Percentiles rank a stretch among this genome's conserved stretches.
These are phyloP conservation scores for Staphylotrichum tortipilum DNA, from an alignment of 495 filamentous ascomycete genomes.

Conservation along the genomic window DNA sequence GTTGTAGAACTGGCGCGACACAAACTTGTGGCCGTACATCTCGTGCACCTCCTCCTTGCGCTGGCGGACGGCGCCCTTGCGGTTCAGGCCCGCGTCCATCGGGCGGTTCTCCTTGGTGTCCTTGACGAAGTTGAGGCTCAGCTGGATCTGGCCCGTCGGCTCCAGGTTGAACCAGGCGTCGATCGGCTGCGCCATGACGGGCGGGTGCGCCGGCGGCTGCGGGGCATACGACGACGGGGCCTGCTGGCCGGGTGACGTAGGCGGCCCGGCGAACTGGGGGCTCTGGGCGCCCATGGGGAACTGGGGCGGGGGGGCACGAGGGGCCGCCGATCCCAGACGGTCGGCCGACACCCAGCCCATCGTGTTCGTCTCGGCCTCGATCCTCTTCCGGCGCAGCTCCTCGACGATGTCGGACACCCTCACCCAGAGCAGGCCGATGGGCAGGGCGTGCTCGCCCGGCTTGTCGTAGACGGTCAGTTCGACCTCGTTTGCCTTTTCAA, in stretches of 20 bases:
- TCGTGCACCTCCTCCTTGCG: slow-evolving; percentile 96
- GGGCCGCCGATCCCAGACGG: slow-evolving; percentile 65
- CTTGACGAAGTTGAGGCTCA: slow-evolving; percentile 81
- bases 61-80: slow-evolving; percentile 93
- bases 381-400: slow-evolving; percentile 94
- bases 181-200: slow-evolving; percentile 57
- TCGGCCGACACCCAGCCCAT: slow-evolving; percentile 96
- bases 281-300: slow-evolving; percentile 45
- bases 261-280: slow-evolving; percentile 35
- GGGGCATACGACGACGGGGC: slow-evolving; percentile 10
- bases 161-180: slow-evolving; percentile 97
- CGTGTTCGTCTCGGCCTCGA: slow-evolving; percentile 84
- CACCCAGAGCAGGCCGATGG: slow-evolving; percentile 93
- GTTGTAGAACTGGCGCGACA: slow-evolving; percentile 97
- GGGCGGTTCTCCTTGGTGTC: slow-evolving; percentile 46
- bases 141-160: slow-evolving; percentile 74
- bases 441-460: slow-evolving; percentile 75
- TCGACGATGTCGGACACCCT: slow-evolving; percentile 95
- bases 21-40: slow-evolving; percentile 98
- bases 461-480: slow-evolving; percentile 98
- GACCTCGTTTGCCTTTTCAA: slow-evolving; percentile 97
- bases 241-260: slow-evolving; percentile 24
- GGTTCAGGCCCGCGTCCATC: slow-evolving; percentile 80
- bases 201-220: slow-evolving; percentile 23
- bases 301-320: slow-evolving; percentile 40